A percentile compares a stretch with the other conserved stretches of the same genome.
phyloP scores from a whole-genome alignment of 257 asterid genomes.

The Salvia splendens region DNA sequence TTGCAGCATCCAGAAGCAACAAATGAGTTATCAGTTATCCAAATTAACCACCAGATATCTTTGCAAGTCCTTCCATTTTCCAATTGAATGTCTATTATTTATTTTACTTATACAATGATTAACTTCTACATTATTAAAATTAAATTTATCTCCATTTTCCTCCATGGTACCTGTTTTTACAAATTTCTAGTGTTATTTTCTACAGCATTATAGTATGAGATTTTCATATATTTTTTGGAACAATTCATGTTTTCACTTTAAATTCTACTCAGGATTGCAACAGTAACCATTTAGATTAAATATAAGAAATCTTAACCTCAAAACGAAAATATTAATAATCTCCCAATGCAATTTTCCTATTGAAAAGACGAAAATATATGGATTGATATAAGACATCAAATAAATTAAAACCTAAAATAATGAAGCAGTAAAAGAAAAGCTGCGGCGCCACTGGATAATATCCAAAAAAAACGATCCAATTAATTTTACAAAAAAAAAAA shows the following conservation, averaged over 20 bases:
- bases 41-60: constrained; percentile 26
- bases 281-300: too few species aligned
- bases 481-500: too few species aligned
- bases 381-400: too few species aligned
- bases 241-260: too few species aligned
- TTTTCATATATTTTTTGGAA: background rate
- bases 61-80: constrained; percentile 26
- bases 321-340: too few species aligned
- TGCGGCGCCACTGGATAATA: constrained; percentile 39
- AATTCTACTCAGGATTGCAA: too few species aligned
- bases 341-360: background rate
- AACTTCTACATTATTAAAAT: constrained; percentile 15
- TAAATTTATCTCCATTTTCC: constrained; percentile 1
- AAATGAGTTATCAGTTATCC: constrained; percentile 34
- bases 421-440: background rate
- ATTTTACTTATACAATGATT: constrained; percentile 14
- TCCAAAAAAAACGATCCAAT: constrained; percentile 33
- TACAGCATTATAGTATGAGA: background rate
- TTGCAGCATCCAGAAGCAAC: constrained; percentile 43
- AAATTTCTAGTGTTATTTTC: background rate
- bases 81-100: constrained; percentile 28
- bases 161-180: background rate
- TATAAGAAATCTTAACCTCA: too few species aligned
- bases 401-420: constrained; percentile 18
- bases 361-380: background rate